These are phyloP conservation scores for Micromonas commoda DNA, from an alignment of 139 green algal genomes.

Conservation along the genomic window DNA sequence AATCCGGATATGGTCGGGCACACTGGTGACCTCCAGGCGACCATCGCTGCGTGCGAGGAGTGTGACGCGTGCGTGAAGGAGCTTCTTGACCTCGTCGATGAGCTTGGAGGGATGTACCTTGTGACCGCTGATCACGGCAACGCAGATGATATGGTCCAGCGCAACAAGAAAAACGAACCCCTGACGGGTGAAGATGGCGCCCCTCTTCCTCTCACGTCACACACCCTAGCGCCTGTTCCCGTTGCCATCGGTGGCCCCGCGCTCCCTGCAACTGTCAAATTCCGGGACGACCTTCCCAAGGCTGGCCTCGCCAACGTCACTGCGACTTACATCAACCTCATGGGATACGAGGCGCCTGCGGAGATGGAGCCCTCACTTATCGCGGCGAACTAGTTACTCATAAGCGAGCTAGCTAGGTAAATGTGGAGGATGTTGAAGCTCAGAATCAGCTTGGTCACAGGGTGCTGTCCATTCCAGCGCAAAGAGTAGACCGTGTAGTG, in stretches of 20 bases:
- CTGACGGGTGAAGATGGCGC: slow-evolving; percentile 52
- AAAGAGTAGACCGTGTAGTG: too few species aligned
- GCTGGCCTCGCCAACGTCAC: slow-evolving; percentile 91
- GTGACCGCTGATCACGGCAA: slow-evolving; percentile 91
- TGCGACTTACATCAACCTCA: slow-evolving; percentile 82
- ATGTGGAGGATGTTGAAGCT: too few species aligned
- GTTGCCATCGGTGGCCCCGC: slow-evolving; percentile 81
- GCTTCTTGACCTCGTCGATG: slow-evolving; percentile 44
- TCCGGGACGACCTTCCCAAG: slow-evolving; percentile 65
- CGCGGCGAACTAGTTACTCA: not conserved
- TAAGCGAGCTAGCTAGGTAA: too few species aligned
- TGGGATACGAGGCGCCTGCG: slow-evolving; percentile 69
- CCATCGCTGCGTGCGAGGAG: slow-evolving; percentile 46
- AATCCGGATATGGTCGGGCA: slow-evolving; percentile 72
- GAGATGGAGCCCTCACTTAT: slow-evolving; percentile 71
- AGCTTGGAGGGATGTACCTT: slow-evolving; percentile 62
- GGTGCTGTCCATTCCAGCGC: too few species aligned
- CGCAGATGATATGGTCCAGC: slow-evolving; percentile 93
- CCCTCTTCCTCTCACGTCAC: slow-evolving; percentile 74
- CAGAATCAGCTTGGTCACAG: too few species aligned
- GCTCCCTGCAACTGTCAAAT: slow-evolving; percentile 59
- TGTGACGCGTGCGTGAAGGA: slow-evolving; percentile 74
- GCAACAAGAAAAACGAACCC: slow-evolving; percentile 76
- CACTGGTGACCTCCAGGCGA: slow-evolving; percentile 58
- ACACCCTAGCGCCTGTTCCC: slow-evolving; percentile 86